These are phyloP conservation scores for Hordeum vulgare DNA, from an alignment of 176 grass and related monocot species.

Conservation along the genomic window MorexV3_pseudomolecules_assembly NC_058519.1:477556889-477557388, in stretches of 20 bases:
- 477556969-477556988: not conserved
- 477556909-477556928: constrained; percentile 69
- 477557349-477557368: not conserved
- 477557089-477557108: not conserved
- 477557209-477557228: no score
- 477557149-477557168: no score
- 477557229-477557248: no score
- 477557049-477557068: not conserved
- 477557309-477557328: not conserved
- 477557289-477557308: not conserved
- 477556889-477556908: constrained; percentile 64
- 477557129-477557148: not conserved
- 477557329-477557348: not conserved
- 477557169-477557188: no score
- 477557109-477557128: not conserved
- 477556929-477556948: constrained; percentile 72
- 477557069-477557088: not conserved
- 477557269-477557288: not conserved
- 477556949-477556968: not conserved
- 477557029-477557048: not conserved
- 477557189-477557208: no score
- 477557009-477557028: not conserved
- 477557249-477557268: no score
- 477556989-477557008: not conserved
- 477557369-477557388: not conserved